Percentiles rank a stretch among this genome's conserved stretches.
These are phyloP conservation scores for Fraxinus excelsior DNA, from an alignment of 257 asterid species.

Conservation along the genomic window DNA sequence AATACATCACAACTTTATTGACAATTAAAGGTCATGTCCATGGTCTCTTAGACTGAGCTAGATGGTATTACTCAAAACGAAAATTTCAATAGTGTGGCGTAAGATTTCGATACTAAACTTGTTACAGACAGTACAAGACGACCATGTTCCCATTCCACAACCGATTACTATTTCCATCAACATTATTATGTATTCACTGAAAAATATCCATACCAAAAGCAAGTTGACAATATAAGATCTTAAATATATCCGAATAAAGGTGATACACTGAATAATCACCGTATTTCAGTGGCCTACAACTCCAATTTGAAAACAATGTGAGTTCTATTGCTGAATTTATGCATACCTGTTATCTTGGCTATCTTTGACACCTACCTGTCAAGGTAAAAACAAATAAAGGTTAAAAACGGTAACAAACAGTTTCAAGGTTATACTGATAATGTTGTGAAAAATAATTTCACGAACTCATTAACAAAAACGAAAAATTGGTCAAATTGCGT, in stretches of 20 bases:
- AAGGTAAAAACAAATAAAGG: constrained; percentile 18
- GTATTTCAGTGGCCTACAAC: constrained; percentile 13
- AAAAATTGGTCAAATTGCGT: not conserved
- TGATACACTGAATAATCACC: not conserved
- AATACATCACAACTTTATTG: too few relatives aligned
- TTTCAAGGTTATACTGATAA: not conserved
- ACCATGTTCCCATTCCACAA: not conserved
- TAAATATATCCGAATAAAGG: not conserved
- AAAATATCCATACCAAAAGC: not conserved
- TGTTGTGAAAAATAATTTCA: not conserved
- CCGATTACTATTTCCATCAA: not conserved
- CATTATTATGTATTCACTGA: not conserved
- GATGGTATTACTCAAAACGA: too few relatives aligned
- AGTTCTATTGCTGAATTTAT: constrained; percentile 8
- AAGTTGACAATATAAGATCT: not conserved
- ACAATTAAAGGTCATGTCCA: too few relatives aligned
- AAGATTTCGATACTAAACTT: not conserved
- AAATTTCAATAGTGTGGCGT: too few relatives aligned
- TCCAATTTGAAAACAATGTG: constrained; percentile 7
- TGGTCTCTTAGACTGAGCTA: too few relatives aligned
- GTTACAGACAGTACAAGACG: not conserved
- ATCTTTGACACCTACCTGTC: constrained; percentile 30
- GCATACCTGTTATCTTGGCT: constrained; percentile 29
- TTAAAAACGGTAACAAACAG: constrained; percentile 1
- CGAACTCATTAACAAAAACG: constrained; percentile 12